These are phyloP conservation scores for Lachancea dasiensis DNA, from an alignment of 805 yeast genomes.

Conservation along the genomic window DNA sequence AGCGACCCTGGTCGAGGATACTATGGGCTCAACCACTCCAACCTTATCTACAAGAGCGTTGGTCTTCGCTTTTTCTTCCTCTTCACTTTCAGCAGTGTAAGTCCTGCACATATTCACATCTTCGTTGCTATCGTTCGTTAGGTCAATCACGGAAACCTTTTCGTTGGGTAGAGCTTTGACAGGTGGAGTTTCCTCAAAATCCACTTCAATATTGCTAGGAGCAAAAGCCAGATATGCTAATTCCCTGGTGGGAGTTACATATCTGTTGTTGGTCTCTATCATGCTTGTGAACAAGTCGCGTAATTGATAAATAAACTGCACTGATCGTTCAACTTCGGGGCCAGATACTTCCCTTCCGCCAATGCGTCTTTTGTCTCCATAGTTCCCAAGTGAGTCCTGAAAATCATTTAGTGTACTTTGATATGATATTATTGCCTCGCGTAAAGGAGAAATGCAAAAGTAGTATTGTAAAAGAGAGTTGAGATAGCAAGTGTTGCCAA, in stretches of 20 bases:
- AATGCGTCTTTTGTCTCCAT: constrained; percentile 51
- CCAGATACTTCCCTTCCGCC: constrained; percentile 82
- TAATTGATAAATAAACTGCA: constrained; percentile 71
- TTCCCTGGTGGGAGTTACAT: constrained; percentile 76
- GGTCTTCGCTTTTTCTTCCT: constrained; percentile 1
- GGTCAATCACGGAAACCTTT: constrained; percentile 6
- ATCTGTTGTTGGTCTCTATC: constrained; percentile 54
- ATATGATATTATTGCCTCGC: constrained; percentile 59
- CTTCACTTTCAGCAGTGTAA: not conserved
- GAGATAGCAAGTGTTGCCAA: constrained; percentile 93
- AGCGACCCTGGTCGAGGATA: constrained; percentile 28
- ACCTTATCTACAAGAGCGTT: not conserved
- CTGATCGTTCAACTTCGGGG: constrained; percentile 74
- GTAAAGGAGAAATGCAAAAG: constrained; percentile 75
- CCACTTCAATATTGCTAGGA: constrained; percentile 62
- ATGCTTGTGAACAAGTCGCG: constrained; percentile 63
- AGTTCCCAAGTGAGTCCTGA: constrained; percentile 25
- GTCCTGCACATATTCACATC: constrained; percentile 1
- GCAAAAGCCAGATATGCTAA: constrained; percentile 83
- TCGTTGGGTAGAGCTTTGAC: constrained; percentile 9
- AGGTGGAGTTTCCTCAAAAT: constrained; percentile 36
- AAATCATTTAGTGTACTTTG: constrained; percentile 34
- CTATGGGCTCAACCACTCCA: constrained; percentile 6
- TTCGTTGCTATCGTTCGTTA: constrained; percentile 1
- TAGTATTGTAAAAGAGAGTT: constrained; percentile 88